A percentile compares a stretch with the other conserved stretches of the same genome.
Conservation (phyloP, 306 rosid genomes). For the Senna tora region DNA sequence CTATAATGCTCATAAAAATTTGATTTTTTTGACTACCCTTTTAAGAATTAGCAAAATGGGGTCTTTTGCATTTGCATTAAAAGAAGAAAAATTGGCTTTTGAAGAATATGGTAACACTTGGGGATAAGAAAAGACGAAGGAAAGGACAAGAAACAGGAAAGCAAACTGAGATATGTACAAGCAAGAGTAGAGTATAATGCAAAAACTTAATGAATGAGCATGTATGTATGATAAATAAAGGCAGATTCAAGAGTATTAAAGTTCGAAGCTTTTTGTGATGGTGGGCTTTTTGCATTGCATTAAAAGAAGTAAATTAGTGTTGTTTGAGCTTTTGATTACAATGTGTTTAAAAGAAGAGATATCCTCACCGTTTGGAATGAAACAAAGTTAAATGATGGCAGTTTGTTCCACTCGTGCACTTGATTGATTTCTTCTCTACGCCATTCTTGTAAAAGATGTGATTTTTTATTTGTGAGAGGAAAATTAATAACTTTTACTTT, state of each 20-base stretch:
- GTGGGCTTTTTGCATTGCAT: constrained; percentile 44
- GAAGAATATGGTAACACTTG: constrained; percentile 42
- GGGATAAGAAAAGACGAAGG: constrained; percentile 41
- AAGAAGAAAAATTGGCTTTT: constrained; percentile 66
- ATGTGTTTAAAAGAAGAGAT: constrained; percentile 35
- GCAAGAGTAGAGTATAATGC: constrained; percentile 17
- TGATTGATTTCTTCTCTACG: constrained; percentile 20
- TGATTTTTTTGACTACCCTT: constrained; percentile 41
- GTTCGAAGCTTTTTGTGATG: constrained; percentile 48
- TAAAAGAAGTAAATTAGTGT: constrained; percentile 49
- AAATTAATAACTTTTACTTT: not conserved
- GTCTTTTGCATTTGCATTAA: constrained; percentile 82
- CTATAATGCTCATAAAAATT: constrained; percentile 39
- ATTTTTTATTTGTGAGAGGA: not conserved
- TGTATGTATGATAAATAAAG: no score
- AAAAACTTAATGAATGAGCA: constrained; percentile 36
- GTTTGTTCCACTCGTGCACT: constrained; percentile 52
- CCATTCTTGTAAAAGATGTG: constrained; percentile 18
- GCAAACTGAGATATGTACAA: constrained; percentile 40
- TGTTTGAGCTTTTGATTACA: constrained; percentile 28
- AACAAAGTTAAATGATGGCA: constrained; percentile 44
- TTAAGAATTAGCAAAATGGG: constrained; percentile 64
- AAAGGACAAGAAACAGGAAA: constrained; percentile 47
- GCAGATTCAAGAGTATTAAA: constrained; percentile 44
- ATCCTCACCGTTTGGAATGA: constrained; percentile 43